These are phyloP conservation scores for Epichloe sp. DNA, from an alignment of 2,329 filamentous ascomycete species.

Conservation along the genomic window DNA sequence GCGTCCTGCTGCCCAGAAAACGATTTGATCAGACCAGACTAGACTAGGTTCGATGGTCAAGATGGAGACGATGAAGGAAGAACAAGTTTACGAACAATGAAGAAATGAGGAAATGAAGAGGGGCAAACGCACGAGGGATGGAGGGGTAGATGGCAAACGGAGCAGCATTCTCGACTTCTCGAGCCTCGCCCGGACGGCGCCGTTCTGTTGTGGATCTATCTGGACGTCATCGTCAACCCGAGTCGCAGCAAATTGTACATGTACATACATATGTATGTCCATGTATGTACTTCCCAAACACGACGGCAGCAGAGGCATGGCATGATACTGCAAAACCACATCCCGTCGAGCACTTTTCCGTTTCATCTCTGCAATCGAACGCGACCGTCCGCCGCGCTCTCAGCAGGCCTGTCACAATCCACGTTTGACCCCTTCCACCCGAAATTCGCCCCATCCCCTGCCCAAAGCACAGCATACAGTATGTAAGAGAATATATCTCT, in stretches of 20 bases:
- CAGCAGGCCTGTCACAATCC: background rate
- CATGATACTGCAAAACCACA: background rate
- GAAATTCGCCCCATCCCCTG: background rate
- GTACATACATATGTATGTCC: no score
- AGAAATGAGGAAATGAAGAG: background rate
- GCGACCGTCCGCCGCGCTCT: background rate
- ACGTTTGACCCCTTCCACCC: background rate
- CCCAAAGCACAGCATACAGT: background rate
- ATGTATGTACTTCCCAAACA: background rate
- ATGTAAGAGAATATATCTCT: no score
- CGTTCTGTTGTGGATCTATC: background rate
- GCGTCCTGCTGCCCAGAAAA: no score
- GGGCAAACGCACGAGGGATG: background rate
- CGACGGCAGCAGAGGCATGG: background rate
- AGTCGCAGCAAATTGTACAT: background rate
- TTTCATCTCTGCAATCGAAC: background rate
- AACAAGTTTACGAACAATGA: no score
- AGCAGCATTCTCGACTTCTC: background rate
- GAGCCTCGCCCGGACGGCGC: background rate
- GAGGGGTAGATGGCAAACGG: background rate
- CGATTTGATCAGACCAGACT: no score
- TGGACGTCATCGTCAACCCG: background rate
- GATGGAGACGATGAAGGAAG: no score
- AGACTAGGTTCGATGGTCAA: no score
- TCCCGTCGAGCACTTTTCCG: no score